phyloP scores from a whole-genome alignment of 2,329 filamentous ascomycete species.

The Nemania abortiva region DNA sequence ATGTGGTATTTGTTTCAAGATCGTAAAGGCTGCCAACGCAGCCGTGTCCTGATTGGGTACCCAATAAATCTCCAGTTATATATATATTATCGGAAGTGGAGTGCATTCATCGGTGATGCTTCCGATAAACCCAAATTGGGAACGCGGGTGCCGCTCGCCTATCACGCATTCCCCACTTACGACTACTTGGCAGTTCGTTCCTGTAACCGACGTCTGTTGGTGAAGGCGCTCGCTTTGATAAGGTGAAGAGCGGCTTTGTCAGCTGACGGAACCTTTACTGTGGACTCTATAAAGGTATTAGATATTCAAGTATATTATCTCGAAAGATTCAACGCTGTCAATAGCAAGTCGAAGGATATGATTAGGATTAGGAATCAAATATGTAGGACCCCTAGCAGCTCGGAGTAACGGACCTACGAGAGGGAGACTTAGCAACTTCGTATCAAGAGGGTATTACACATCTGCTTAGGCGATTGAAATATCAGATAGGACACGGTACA shows the following conservation, averaged over 20 bases:
- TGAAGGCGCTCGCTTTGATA: neutral
- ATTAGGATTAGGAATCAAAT: neutral
- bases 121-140: conserved; percentile 29
- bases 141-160: conserved; percentile 13
- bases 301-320: neutral
- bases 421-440: too few relatives aligned
- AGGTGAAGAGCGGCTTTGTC: neutral
- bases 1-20: conserved; percentile 30
- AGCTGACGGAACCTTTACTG: neutral
- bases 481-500: too few relatives aligned
- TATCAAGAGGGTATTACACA: too few relatives aligned
- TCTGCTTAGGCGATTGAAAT: too few relatives aligned
- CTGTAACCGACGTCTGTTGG: neutral
- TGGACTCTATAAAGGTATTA: neutral
- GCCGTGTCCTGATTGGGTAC: conserved; percentile 24
- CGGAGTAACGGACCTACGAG: too few relatives aligned
- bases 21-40: conserved; percentile 19
- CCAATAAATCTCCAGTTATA: conserved; percentile 15
- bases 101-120: conserved; percentile 22
- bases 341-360: neutral
- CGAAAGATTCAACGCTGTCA: neutral
- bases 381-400: too few relatives aligned
- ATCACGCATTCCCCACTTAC: conserved; percentile 17
- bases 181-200: neutral
- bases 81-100: conserved; percentile 11